Evolutionary conservation across 768 basidiomycete genomes (phyloP), one percentile per base, ranked within the genome.

Genomic region (Lentinula boryana): DNA sequence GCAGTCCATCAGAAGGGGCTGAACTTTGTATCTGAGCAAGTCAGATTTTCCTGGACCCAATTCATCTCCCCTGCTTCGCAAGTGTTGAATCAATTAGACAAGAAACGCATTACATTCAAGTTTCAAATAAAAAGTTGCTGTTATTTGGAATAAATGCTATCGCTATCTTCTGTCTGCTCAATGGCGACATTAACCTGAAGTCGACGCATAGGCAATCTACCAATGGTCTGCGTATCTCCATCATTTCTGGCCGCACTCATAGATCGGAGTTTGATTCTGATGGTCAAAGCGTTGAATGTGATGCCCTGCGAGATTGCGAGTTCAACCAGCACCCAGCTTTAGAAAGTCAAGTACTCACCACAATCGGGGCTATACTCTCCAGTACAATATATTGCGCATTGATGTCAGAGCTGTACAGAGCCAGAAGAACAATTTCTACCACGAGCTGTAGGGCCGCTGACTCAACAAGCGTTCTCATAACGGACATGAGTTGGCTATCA

Each of bases 381-480:
- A 67, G 59, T 2, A 67, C 10, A 12, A 67, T 63, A 21, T 64
- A 67, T 33, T 66, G 66, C 13, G 63, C 66, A 40, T 67, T 68
- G 48, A 58, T 56, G 38, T 60, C 52, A n/a, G 56, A 52, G 3
- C 58, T 51, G 35, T 67, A 67, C 5, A 68, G 40, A 7, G 58
- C 58, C 12, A 68, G 62, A 10, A 67, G 62, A 13, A 68, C 18
- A 35, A 65, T 63, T 35, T 67, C 62, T 9, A 64, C 41, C 7
- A 67, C 44, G 31, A 67, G 64, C 35, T 68, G 65, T 6, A 68
- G 33, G 0, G 66, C 60, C 2, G 66, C 66, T 4, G 66, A 67
- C 21, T 68, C 67, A 12, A 67, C 57, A 0, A 68, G 43, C 16
- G 67, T 67, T 5, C 43, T 48, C 3, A 65, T 32, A n/a, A 68